These are phyloP conservation scores for Scutellaria minor DNA, from an alignment of 257 asterid genomes.

Conservation along the genomic window DNA sequence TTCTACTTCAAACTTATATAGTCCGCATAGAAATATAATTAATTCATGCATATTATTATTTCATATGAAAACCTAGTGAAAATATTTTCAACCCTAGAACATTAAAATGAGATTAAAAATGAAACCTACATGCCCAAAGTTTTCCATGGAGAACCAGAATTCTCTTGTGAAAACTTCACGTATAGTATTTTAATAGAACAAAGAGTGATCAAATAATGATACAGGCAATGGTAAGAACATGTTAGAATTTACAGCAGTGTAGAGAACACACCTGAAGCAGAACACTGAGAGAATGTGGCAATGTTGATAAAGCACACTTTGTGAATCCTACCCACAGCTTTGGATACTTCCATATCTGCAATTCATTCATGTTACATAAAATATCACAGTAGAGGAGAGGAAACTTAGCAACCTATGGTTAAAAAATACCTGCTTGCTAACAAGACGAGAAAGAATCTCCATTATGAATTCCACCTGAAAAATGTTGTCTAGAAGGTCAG, in stretches of 20 bases:
- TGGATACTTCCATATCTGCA: conserved; percentile 98
- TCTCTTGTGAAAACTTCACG: not conserved
- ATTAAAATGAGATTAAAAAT: not conserved
- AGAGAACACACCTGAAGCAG: conserved; percentile 80
- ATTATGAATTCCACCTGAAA: conserved; percentile 90
- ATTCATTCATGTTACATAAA: conserved; percentile 24
- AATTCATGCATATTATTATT: not conserved
- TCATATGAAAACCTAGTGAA: not conserved
- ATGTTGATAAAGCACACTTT: conserved; percentile 89
- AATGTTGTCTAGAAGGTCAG: conserved; percentile 26
- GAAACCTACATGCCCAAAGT: not conserved
- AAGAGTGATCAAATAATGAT: conserved; percentile 12
- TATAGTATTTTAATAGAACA: conserved; percentile 7
- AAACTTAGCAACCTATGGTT: conserved; percentile 21
- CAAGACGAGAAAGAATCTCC: conserved; percentile 97
- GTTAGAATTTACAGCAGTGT: conserved; percentile 28
- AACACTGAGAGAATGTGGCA: conserved; percentile 88
- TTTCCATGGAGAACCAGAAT: not conserved
- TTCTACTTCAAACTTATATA: not conserved
- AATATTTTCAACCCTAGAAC: not conserved
- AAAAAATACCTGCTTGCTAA: conserved; percentile 86
- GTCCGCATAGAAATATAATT: not conserved
- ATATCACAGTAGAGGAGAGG: conserved; percentile 28
- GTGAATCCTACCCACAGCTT: conserved; percentile 98
- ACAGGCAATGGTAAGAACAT: conserved; percentile 18